Base-by-base conservation (phyloP, 2,329 filamentous ascomycete species). In the Lasiodiplodia theobromae region DNA sequence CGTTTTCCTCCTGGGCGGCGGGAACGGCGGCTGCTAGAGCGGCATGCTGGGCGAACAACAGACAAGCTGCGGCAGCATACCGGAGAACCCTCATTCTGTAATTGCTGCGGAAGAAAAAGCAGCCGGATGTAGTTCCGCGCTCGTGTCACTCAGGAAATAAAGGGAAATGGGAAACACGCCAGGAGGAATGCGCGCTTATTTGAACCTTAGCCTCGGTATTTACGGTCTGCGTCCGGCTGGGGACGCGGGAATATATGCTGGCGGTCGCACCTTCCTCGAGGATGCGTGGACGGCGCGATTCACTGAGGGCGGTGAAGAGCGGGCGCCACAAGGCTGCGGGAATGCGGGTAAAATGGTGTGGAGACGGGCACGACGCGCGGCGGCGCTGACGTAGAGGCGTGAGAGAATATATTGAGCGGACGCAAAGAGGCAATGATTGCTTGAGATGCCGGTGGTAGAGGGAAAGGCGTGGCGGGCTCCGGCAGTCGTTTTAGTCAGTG, bases 31-130 rank as follows among this genome's bases (percentile, higher is more conserved):
- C 34, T 21, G 51, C 63, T 47, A 47, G 51, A 16, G n/a, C 51
- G 21, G 51, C 23, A 44, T 56, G 21, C 51, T 64, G 60, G 60
- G 60, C 11, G 12, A 52, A 11, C 7, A 63, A 7, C n/a, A 64
- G 44, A 49, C 60, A 64, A 7, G 47, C 7, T 52, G 60, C 60
- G 34, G 63, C 51, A n/a, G 63, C 63, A 56, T 44, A 66, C 49
- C 63, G 49, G 34, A 54, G 23, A 25, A 66, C 28, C 34, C 51
- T 37, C 63, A 66, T 66, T 23, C 37, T 40, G 52, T 4, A 31
- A 10, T 4, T 16, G 58, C 11, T 12, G 37, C 31, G 21, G 12
- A 2, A 12, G 18, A n/a, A 25, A 31, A 23, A 28, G 16, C 8
- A 23, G n/a, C 7, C 14, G 38, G 14, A n/a, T 47, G 6, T 16